These are phyloP conservation scores for Talaromyces adpressus DNA, from an alignment of 495 filamentous ascomycete genomes.

Conservation along the genomic window DNA sequence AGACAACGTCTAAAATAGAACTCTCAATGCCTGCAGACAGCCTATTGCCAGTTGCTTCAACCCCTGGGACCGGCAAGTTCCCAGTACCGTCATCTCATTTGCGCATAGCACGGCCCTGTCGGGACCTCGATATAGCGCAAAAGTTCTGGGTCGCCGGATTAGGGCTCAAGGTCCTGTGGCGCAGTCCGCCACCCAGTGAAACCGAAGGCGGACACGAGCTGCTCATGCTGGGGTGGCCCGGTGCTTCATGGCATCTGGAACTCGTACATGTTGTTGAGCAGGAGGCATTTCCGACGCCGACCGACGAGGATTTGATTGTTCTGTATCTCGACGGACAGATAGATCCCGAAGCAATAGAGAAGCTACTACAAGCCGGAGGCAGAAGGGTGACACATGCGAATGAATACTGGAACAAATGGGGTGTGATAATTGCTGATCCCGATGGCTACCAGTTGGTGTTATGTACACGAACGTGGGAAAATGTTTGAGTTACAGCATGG, in stretches of 20 bases:
- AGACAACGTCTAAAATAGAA: neutral
- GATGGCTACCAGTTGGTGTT: slow-evolving; percentile 13
- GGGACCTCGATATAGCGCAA: slow-evolving; percentile 2
- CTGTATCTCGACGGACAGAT: slow-evolving; percentile 14
- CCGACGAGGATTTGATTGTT: slow-evolving; percentile 14
- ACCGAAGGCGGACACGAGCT: slow-evolving; percentile 12
- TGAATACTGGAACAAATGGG: slow-evolving; percentile 15
- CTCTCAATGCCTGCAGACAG: neutral
- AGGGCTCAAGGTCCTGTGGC: slow-evolving; percentile 2
- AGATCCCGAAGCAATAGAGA: slow-evolving; percentile 7
- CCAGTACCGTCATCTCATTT: slow-evolving; percentile 2
- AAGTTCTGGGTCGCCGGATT: slow-evolving; percentile 7
- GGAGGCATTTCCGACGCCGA: slow-evolving; percentile 9
- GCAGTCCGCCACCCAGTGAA: neutral
- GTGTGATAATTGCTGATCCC: slow-evolving; percentile 13
- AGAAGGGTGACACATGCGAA: slow-evolving; percentile 8
- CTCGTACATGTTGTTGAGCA: slow-evolving; percentile 11
- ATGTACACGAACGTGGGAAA: slow-evolving; percentile 5
- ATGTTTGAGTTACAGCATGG: neutral
- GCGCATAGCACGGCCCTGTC: slow-evolving; percentile 2
- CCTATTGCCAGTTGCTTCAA: slow-evolving; percentile 2
- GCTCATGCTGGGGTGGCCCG: slow-evolving; percentile 13
- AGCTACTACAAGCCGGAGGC: slow-evolving; percentile 8
- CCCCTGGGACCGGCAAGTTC: neutral
- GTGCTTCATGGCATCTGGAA: slow-evolving; percentile 12